Evolutionary conservation across 306 rosid species (phyloP), one percentile per base, ranked within the genome.

Genomic region (Quercus alba): DNA sequence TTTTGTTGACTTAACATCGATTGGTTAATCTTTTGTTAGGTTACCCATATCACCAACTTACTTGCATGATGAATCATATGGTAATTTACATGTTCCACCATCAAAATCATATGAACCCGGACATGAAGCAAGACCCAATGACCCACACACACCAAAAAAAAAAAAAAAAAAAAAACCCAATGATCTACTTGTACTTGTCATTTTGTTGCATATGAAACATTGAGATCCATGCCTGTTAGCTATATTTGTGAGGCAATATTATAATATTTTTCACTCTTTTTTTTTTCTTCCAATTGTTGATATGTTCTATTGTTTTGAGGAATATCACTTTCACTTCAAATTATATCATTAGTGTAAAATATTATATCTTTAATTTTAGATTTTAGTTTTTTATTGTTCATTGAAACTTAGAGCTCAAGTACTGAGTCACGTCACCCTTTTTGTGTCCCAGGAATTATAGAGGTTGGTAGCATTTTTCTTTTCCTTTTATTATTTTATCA

Each of bases 31-130:
- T 19, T 18, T 5, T 4, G 18, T 67, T 67, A 35, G 72, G 52
- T 67, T 67, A 67, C 52, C 72, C 72, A 67, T 25, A 35, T 35
- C 72, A 35, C 26, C 52, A 67, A 35, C 72, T 67, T 67, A n/a
- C 7, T 1, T 33, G 17, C n/a, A 6, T 33, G 7, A 11, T 7
- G 17, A 33, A 18, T 33, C 17, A 11, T 7, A 19, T 67, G 25
- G 72, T 35, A 33, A 67, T 19, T 67, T 9, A 9, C 11, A 7
- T 3, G 11, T 31, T 20, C 14, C 46, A 19, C 49, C 49, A 66
- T 13, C 72, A 67, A 67, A 67, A 67, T 35, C 10, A 67, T 67
- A 20, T 67, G 26, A 62, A 26, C 68, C 68, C 17, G 13, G 26
- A 3, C 7, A 26, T 15, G 4, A 64, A 15, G 41, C 12, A 30